phyloP scores from a whole-genome alignment of 352 stramenopile species.

The Thraustotheca clavata region DNA sequence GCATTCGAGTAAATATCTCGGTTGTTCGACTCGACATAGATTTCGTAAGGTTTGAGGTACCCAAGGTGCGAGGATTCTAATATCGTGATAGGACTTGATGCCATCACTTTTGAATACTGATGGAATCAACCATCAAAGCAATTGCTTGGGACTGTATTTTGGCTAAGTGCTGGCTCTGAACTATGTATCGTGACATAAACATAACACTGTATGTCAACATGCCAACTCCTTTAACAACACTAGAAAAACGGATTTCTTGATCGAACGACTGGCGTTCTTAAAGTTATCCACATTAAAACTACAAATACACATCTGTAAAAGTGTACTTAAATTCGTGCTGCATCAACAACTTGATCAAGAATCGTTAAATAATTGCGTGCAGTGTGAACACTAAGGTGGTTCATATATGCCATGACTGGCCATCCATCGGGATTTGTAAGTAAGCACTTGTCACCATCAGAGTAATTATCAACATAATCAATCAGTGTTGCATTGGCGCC shows the following conservation, averaged over 20 bases:
- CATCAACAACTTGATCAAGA: conserved; percentile 11
- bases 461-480: conserved; percentile 15
- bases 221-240: too few species aligned
- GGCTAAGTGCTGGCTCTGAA: too few species aligned
- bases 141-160: too few species aligned
- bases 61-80: not conserved
- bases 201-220: too few species aligned
- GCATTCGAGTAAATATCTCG: conserved; percentile 8
- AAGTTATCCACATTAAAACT: too few species aligned
- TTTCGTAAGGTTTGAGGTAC: conserved; percentile 8
- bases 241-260: too few species aligned
- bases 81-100: not conserved
- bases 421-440: not conserved
- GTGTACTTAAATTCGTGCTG: not conserved
- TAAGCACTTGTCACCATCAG: not conserved
- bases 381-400: conserved; percentile 5
- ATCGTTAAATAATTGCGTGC: not conserved
- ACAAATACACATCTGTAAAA: too few species aligned
- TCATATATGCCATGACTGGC: not conserved
- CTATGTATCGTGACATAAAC: too few species aligned
- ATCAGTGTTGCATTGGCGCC: conserved; percentile 2
- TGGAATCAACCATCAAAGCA: too few species aligned
- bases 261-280: too few species aligned
- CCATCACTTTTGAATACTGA: not conserved
- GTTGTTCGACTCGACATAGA: conserved; percentile 1